Evolutionary conservation across 78 protist genomes (phyloP), one percentile per base, ranked within the genome.

Genomic region (Isochrysis galbana): DNA sequence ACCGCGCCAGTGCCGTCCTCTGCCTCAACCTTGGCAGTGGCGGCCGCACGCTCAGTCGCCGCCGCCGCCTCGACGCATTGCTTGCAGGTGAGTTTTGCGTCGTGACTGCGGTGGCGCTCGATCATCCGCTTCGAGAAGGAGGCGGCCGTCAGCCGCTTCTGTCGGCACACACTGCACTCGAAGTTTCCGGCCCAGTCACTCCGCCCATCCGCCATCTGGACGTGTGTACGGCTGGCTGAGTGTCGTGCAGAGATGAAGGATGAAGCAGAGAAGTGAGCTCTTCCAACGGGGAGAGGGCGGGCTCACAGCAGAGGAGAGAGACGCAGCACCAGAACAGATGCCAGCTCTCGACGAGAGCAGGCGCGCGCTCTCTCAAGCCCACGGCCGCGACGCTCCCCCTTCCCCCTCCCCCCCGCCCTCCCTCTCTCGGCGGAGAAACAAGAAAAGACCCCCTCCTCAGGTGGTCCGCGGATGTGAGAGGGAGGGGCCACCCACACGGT

Each of bases 21-120:
- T 7, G 21, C 34, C 0, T 23, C 72, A 11, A 2, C n/a, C 72
- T 69, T 69, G 39, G 41, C 82, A 5, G 82, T 42, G 23, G 82
- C 82, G 0, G 42, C 82, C 1, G 5, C 44, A 0, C 82, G 41
- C 42, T 72, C 82, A 14, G 0, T 29, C 10, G 41, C 82, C 0
- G 82, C 82, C n/a, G 82, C 82, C 21, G 82, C 44, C 42, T 72
- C 82, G 25, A 72, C 82, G 82, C 82, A 72, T 23, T 11, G 45
- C 42, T 1, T 36, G 82, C 82, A 72, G 11, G 3, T n/a, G 17
- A 72, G 39, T 23, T 38, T 38, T 42, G 42, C 82, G 42, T 19
- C 14, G 44, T 32, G 45, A 14, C 23, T 19, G 44, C 82, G 82
- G 25, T n/a, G 44, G 45, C 42, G 1, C 44, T 72, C 82, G 39